Conservation (phyloP, 208 protist genomes). For the Trypanosoma rangeli region DNA sequence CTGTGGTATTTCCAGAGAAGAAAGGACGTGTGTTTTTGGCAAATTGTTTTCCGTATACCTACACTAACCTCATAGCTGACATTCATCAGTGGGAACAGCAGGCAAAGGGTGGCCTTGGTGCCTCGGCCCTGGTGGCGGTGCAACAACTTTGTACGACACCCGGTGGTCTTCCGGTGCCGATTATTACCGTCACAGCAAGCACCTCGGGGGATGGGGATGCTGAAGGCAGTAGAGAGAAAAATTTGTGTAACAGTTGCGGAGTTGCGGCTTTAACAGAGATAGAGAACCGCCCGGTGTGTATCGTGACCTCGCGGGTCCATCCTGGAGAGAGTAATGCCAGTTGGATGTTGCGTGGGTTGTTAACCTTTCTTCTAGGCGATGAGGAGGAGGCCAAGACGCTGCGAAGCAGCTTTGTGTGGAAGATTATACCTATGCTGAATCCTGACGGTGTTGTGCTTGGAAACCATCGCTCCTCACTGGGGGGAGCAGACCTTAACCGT, state of each 20-base stretch:
- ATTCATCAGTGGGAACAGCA: slow-evolving; percentile 32
- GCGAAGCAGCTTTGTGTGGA: slow-evolving; percentile 85
- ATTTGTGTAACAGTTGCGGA: not conserved
- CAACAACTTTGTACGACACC: slow-evolving; percentile 88
- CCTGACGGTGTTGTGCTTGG: slow-evolving; percentile 97
- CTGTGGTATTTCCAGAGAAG: slow-evolving; percentile 71
- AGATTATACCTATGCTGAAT: slow-evolving; percentile 98
- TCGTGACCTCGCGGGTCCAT: slow-evolving; percentile 96
- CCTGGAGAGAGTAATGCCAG: slow-evolving; percentile 96
- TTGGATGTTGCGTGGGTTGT: slow-evolving; percentile 96
- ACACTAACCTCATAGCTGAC: slow-evolving; percentile 85
- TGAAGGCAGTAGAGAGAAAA: not conserved
- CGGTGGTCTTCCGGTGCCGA: slow-evolving; percentile 81
- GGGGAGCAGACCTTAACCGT: slow-evolving; percentile 95
- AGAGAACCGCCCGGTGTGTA: slow-evolving; percentile 57
- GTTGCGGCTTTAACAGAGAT: slow-evolving; percentile 21
- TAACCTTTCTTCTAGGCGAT: slow-evolving; percentile 79
- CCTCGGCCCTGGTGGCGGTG: slow-evolving; percentile 25
- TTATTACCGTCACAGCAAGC: slow-evolving; percentile 91
- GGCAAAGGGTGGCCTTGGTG: slow-evolving; percentile 3
- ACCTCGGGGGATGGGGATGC: not conserved
- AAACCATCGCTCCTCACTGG: slow-evolving; percentile 96
- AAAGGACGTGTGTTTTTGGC: slow-evolving; percentile 90
- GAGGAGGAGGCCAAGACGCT: slow-evolving; percentile 29
- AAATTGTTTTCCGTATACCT: slow-evolving; percentile 97